phyloP scores from a whole-genome alignment of 257 asterid species.

The Catharanthus roseus region DNA sequence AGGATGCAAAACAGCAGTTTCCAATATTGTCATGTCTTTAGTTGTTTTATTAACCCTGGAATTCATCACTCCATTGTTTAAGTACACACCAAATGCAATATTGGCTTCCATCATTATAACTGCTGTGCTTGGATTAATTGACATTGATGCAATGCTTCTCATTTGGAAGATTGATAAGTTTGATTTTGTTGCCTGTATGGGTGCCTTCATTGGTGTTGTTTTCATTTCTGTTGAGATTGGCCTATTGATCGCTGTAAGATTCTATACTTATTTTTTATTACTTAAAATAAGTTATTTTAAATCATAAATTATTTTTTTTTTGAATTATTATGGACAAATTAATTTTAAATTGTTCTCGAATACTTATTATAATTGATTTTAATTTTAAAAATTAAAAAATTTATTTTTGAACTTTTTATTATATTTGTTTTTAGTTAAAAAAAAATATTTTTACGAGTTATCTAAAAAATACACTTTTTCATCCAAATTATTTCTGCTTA shows the following conservation, averaged over 20 bases:
- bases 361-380: no score
- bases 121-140: constrained; percentile 54
- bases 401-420: no score
- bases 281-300: no score
- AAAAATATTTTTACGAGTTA: no score
- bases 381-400: no score
- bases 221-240: constrained; percentile 63
- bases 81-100: constrained; percentile 70
- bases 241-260: constrained; percentile 57
- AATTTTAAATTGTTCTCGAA: no score
- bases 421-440: no score
- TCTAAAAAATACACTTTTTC: no score
- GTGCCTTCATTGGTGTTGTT: constrained; percentile 74
- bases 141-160: constrained; percentile 46
- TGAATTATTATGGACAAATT: no score
- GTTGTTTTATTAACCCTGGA: constrained; percentile 50
- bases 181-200: constrained; percentile 73
- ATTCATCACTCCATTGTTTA: constrained; percentile 62
- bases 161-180: constrained; percentile 71
- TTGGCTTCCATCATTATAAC: constrained; percentile 70
- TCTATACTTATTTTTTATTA: no score
- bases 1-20: constrained; percentile 62
- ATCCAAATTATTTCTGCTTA: no score
- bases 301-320: no score
- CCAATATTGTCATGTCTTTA: constrained; percentile 62